Conservation (phyloP, 2,329 filamentous ascomycete genomes). For the Leptodontidium sp. region DNA sequence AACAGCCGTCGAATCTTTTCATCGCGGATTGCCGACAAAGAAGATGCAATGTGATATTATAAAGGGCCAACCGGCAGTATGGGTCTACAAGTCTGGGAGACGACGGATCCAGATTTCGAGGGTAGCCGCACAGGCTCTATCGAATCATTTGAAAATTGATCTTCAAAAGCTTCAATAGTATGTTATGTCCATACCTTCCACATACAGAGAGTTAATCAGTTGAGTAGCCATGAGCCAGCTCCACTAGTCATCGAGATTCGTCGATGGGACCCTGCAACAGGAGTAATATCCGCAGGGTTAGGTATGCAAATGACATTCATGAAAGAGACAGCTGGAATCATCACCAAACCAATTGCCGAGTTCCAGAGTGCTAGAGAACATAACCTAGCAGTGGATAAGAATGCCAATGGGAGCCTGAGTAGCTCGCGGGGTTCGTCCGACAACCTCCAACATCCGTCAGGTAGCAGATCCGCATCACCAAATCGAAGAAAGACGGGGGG, state of each 20-base stretch:
- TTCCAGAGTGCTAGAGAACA: conserved; percentile 2
- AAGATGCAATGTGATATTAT: conserved; percentile 49
- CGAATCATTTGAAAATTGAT: conserved; percentile 60
- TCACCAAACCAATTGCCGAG: neutral
- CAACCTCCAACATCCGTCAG: neutral
- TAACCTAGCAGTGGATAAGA: neutral
- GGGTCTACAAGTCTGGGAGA: conserved; percentile 51
- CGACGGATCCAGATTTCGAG: conserved; percentile 53
- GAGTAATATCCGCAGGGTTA: conserved; percentile 28
- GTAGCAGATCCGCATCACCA: neutral
- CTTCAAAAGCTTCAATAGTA: conserved; percentile 57
- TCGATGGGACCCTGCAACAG: conserved; percentile 49
- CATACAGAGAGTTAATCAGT: neutral
- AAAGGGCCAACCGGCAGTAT: conserved; percentile 57
- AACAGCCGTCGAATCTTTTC: conserved; percentile 52
- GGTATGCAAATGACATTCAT: neutral
- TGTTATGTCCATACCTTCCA: neutral
- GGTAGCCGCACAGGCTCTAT: conserved; percentile 60
- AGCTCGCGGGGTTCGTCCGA: neutral
- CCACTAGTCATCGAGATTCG: conserved; percentile 45
- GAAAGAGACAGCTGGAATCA: neutral
- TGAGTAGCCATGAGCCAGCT: conserved; percentile 23
- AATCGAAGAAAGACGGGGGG: neutral
- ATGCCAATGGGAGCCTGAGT: neutral
- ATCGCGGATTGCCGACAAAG: conserved; percentile 48